phyloP scores from a whole-genome alignment of 257 asterid genomes.

The Solanum bukasovii region DNA sequence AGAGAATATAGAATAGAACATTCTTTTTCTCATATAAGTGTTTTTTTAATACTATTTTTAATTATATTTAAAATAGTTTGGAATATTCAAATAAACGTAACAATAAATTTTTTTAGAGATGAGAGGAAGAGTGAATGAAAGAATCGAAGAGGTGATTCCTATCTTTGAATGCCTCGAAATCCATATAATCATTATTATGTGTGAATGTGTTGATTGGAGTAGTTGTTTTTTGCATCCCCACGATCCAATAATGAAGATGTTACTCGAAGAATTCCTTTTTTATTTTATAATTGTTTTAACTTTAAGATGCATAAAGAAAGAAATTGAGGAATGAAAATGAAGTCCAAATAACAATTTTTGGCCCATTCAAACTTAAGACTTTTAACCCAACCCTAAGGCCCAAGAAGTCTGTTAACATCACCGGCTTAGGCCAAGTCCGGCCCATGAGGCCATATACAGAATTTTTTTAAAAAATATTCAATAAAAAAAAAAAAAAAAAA shows the following conservation, averaged over 20 bases:
- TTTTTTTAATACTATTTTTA: neutral
- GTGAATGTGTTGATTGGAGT: no score
- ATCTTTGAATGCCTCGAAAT: no score
- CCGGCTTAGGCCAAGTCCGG: neutral
- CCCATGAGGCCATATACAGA: neutral
- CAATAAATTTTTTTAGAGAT: no score
- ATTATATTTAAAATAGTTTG: neutral
- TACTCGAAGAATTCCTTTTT: no score
- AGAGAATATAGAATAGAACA: neutral
- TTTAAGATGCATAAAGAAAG: no score
- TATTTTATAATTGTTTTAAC: no score
- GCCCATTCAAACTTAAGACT: neutral
- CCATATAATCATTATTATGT: no score
- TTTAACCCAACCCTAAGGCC: neutral
- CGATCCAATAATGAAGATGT: no score
- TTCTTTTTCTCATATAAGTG: neutral
- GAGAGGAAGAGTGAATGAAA: no score
- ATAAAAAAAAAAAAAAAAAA: neutral
- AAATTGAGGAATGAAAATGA: no score
- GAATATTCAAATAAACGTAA: neutral
- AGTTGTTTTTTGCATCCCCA: no score
- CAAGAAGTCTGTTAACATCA: neutral
- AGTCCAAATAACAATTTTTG: neutral
- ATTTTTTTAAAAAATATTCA: neutral
- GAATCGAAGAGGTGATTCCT: no score